A percentile compares a stretch with the other conserved stretches of the same genome.
These are phyloP conservation scores for Talaromyces sp. DNA, from an alignment of 2,329 filamentous ascomycete species.

Conservation along the genomic window DNA sequence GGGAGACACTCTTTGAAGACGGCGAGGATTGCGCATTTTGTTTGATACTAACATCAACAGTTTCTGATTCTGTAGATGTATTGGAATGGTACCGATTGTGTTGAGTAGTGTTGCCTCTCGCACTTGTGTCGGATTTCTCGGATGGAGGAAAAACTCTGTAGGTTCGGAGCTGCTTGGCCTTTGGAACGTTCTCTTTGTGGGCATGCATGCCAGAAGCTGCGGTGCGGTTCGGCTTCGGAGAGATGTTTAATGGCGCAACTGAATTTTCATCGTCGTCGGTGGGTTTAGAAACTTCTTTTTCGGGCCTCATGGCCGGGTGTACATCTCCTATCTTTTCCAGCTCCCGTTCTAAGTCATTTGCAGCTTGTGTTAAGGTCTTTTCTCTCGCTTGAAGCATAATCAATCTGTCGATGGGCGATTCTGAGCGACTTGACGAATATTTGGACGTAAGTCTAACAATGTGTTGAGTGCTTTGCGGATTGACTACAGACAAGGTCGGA, in stretches of 20 bases:
- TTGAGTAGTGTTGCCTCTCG: background rate
- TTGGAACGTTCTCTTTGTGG: background rate
- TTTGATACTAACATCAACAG: background rate
- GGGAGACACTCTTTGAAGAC: slow-evolving; percentile 4
- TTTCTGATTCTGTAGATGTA: background rate
- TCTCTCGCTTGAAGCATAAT: slow-evolving; percentile 10
- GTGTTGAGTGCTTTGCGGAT: slow-evolving; percentile 10
- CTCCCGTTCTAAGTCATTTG: slow-evolving; percentile 36
- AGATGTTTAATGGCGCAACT: slow-evolving; percentile 3
- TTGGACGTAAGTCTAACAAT: slow-evolving; percentile 11
- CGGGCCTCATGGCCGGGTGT: background rate
- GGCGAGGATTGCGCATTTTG: background rate
- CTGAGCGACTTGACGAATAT: slow-evolving; percentile 1
- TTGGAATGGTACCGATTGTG: background rate
- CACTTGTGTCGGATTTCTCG: too few species aligned
- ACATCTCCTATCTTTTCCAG: slow-evolving; percentile 26
- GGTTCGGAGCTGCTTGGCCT: background rate
- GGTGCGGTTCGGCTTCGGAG: background rate
- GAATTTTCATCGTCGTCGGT: background rate
- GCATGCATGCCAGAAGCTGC: background rate
- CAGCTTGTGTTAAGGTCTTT: slow-evolving; percentile 31
- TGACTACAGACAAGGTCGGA: slow-evolving; percentile 12
- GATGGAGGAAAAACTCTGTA: slow-evolving; percentile 9
- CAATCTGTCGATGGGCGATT: slow-evolving; percentile 3
- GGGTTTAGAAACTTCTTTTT: background rate